Base-by-base conservation (phyloP, 257 asterid genomes). In the Primulina huaijiensis region DNA sequence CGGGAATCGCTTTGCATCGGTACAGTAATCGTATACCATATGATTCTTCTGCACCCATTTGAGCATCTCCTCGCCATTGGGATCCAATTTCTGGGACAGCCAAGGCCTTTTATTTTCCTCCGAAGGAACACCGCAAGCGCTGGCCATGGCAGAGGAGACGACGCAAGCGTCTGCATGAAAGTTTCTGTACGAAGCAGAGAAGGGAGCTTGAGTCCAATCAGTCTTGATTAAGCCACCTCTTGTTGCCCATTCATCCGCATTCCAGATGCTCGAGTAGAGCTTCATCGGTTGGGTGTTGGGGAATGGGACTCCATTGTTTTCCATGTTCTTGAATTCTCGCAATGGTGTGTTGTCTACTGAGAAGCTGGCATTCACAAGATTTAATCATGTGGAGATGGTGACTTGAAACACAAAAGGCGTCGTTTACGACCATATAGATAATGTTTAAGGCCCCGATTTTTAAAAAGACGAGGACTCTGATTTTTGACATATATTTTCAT, bases 181-280 rank as follows among this genome's bases (percentile, higher is more conserved):
- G 52, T 78, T 78, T 60, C 78, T 81, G 71, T 80, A 86, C 0
- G 84, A 70, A 21, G 88, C 88, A 3, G 80, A 76, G 70, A 88
- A 88, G 34, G 92, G 95, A 2, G 92, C 87, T n/a, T 65, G 67
- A 35, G 79, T 30, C 95, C 92, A 86, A 8, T 88, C 92, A 2
- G 80, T 83, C 76, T 88, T 88, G 74, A 88, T 65, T 0, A 76
- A 75, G 30, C 95, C 95, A 8, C 90, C 92, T 74, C 87, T 79
- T 0, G 95, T 86, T 19, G 95, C 95, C 95, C 92, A 86, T 61
- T 88, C 73, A 52, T 86, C 90, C 0, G 92, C 95, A 25, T 88
- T 75, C 88, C 88, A 88, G 2, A 88, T 65, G 74, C 95, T 88
- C 0, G 83, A 78, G 29, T 82, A 82, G 4, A 82, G 76, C 76